Evolutionary conservation across 1,284 basidiomycete genomes (phyloP).

Genomic region (Termitomyces sp.): DNA sequence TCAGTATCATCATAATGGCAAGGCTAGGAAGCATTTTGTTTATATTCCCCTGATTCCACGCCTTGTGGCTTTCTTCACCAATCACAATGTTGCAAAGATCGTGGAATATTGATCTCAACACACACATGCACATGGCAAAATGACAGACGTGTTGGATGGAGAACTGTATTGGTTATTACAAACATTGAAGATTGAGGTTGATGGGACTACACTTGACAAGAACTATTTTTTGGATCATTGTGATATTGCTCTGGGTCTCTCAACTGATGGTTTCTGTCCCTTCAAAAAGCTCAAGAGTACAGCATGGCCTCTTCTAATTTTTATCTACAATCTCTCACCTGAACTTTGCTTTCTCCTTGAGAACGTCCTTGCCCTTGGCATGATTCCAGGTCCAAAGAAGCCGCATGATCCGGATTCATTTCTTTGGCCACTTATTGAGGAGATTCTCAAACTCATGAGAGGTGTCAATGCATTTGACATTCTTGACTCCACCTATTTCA

Average conservation of each 20-base stretch:
- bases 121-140: not conserved
- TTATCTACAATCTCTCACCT: conserved; percentile 27
- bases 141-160: conserved; percentile 32
- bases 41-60: conserved; percentile 36
- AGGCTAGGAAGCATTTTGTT: conserved; percentile 29
- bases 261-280: conserved; percentile 26
- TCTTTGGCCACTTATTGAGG: conserved; percentile 33
- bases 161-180: conserved; percentile 18
- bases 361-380: conserved; percentile 34
- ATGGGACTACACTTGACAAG: too few species aligned
- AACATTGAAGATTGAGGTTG: too few species aligned
- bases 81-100: too few species aligned
- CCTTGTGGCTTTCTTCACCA: too few species aligned
- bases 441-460: conserved; percentile 30
- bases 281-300: conserved; percentile 20
- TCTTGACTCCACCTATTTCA: conserved; percentile 22
- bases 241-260: conserved; percentile 28
- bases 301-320: conserved; percentile 38
- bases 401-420: conserved; percentile 31
- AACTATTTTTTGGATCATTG: conserved; percentile 12
- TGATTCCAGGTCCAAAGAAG: conserved; percentile 41
- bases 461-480: conserved; percentile 35
- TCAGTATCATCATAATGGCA: conserved; percentile 19
- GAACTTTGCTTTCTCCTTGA: conserved; percentile 20
- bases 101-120: conserved; percentile 3